phyloP scores from a whole-genome alignment of 2,329 filamentous ascomycete genomes.

The Trichoderma citrinoviride region DNA sequence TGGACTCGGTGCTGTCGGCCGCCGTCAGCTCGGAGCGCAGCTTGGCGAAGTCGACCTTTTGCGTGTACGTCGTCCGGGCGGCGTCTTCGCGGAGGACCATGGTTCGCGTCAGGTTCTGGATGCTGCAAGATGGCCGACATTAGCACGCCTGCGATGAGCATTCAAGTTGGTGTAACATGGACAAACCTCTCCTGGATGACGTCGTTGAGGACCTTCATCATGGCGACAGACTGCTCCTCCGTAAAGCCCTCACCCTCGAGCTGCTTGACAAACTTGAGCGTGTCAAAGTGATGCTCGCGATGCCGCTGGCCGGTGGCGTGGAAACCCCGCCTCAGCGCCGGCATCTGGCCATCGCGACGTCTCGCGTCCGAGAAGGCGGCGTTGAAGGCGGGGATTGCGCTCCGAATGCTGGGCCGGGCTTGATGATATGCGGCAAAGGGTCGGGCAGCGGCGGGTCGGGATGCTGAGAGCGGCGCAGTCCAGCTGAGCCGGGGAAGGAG shows the following conservation, averaged over 20 bases:
- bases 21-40: constrained; percentile 90
- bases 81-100: constrained; percentile 97
- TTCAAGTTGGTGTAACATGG: neutral
- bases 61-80: constrained; percentile 72
- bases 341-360: constrained; percentile 2
- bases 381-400: constrained; percentile 27
- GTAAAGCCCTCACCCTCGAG: constrained; percentile 90
- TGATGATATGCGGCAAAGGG: constrained; percentile 23
- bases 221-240: constrained; percentile 91
- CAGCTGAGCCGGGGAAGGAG: constrained; percentile 57
- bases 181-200: constrained; percentile 87
- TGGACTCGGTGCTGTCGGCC: constrained; percentile 85
- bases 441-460: constrained; percentile 25
- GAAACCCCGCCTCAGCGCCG: constrained; percentile 51
- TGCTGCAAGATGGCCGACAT: constrained; percentile 49
- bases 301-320: constrained; percentile 58
- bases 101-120: constrained; percentile 93
- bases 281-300: constrained; percentile 95
- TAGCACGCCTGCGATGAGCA: neutral
- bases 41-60: constrained; percentile 98
- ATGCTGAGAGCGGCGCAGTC: constrained; percentile 35
- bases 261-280: constrained; percentile 91
- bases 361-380: constrained; percentile 22
- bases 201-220: constrained; percentile 96
- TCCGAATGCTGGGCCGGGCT: constrained; percentile 23